Evolutionary conservation across 2,329 filamentous ascomycete species (phyloP), one percentile per base, ranked within the genome.

Genomic region (Talaromyces sp.): DNA sequence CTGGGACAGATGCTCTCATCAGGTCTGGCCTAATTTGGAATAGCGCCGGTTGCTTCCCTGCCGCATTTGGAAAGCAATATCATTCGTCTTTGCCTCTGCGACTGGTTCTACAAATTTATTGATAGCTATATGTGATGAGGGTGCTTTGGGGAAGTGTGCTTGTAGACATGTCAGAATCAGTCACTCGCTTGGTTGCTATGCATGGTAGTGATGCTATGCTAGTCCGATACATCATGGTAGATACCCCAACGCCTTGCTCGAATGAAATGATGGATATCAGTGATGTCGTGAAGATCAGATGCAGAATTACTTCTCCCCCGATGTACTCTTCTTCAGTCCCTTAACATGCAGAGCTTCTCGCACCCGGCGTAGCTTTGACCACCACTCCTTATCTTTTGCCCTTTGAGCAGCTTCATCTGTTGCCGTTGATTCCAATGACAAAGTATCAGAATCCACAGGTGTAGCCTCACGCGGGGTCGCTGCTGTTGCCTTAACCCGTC

Each of bases 291-390:
- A 25, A 25, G 9, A 18, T n/a, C 7, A 57, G 28, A 25, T 40
- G 33, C 14, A 57, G 37, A 2, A 52, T 61, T n/a, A 61, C 3
- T 64, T 58, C 14, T 35, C 39, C 46, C 46, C 58, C 3, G 42
- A 16, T 6, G 44, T 21, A 6, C 71, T 73, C 70, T 83, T 87
- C 71, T 80, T 86, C 8, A 80, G 78, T 1, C 81, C 82, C 73
- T 89, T 91, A 5, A 84, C 81, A 65, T 89, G 86, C 69, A 92
- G 86, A 54, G 90, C 75, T 70, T 87, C 90, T 80, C 89, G 89
- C 63, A 92, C 87, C 63, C 85, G 83, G 69, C 87, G 83, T 66
- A 92, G 76, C 67, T 74, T 60, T 62, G 70, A 46, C 72, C 72
- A 60, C 71, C 71, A 44, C 67, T 71, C 59, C 56, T 72, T 55